Conservation (phyloP, 768 basidiomycete genomes). For the Pulveroboletus ravenelii region DNA sequence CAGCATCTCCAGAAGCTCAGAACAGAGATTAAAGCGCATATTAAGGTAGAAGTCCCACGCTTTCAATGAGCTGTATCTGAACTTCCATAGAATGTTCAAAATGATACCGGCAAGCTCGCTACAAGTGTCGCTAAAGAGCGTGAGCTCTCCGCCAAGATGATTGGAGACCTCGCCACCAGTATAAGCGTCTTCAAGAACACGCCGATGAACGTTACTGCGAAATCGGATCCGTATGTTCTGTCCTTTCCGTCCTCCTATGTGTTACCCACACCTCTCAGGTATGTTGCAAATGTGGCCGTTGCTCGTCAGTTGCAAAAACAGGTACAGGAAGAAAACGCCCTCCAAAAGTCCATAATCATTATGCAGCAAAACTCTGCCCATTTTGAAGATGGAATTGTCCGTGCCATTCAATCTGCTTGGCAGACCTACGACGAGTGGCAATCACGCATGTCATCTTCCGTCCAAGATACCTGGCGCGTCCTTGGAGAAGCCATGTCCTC, state of each 20-base stretch:
- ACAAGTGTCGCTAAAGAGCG: slow-evolving; percentile 90
- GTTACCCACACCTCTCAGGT: slow-evolving; percentile 34
- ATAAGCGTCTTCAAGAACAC: slow-evolving; percentile 95
- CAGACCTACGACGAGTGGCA: slow-evolving; percentile 94
- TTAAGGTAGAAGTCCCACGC: slow-evolving; percentile 54
- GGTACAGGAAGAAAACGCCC: slow-evolving; percentile 94
- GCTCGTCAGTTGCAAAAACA: slow-evolving; percentile 81
- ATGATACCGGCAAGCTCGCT: slow-evolving; percentile 90
- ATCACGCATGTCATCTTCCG: slow-evolving; percentile 66
- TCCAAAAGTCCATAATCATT: slow-evolving; percentile 96
- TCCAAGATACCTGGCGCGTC: slow-evolving; percentile 69
- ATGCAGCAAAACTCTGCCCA: slow-evolving; percentile 97
- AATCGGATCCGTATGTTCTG: slow-evolving; percentile 14
- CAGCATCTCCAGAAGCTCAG: slow-evolving; percentile 96
- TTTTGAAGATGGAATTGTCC: slow-evolving; percentile 95
- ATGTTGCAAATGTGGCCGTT: slow-evolving; percentile 67
- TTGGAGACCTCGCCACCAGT: slow-evolving; percentile 80
- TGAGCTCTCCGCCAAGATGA: slow-evolving; percentile 72
- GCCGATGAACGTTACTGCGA: slow-evolving; percentile 76
- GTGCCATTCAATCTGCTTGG: slow-evolving; percentile 95
- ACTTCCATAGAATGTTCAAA: slow-evolving; percentile 75
- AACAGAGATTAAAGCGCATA: slow-evolving; percentile 94
- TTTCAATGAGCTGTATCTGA: not conserved
- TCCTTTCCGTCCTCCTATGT: not conserved
- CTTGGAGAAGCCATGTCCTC: slow-evolving; percentile 73